Percentiles rank a stretch among this genome's conserved stretches.
Conservation (phyloP, 148 eudicot species). For the Polygonum maritimum region DNA sequence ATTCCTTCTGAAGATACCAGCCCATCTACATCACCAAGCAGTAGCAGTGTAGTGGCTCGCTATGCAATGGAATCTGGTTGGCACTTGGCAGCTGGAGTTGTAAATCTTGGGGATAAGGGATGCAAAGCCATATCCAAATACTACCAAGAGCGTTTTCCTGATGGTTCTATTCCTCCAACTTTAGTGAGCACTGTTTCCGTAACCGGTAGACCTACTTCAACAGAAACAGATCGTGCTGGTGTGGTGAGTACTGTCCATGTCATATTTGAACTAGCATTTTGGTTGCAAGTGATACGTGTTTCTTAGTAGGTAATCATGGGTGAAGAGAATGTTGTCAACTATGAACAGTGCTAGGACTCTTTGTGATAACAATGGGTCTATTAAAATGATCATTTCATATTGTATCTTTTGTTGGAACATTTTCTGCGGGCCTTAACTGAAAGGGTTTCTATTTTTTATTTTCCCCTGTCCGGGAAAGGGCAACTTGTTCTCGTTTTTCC, state of each 20-base stretch:
- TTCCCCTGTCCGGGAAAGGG: neutral
- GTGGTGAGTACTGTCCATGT: constrained; percentile 37
- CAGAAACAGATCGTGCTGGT: constrained; percentile 71
- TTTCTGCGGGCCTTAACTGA: neutral
- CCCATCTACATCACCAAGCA: constrained; percentile 92
- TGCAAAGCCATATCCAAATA: constrained; percentile 81
- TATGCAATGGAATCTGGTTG: constrained; percentile 93
- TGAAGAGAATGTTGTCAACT: neutral
- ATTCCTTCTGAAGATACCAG: constrained; percentile 79
- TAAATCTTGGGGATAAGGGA: constrained; percentile 81
- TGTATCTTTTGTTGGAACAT: neutral
- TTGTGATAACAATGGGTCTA: neutral
- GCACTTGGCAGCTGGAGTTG: constrained; percentile 78
- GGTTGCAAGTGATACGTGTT: neutral
- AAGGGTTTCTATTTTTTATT: neutral
- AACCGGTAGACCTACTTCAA: constrained; percentile 48
- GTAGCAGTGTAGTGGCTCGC: constrained; percentile 70
- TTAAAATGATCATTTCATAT: neutral
- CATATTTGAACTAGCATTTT: neutral
- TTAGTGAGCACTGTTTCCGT: constrained; percentile 54
- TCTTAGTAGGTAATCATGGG: neutral
- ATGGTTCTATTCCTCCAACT: constrained; percentile 66
- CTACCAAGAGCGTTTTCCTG: constrained; percentile 78
- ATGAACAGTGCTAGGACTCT: neutral
- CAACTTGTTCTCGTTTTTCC: neutral